A percentile compares a stretch with the other conserved stretches of the same genome.
phyloP scores from a whole-genome alignment of 2,329 filamentous ascomycete genomes.

The Podosphaera xanthii region DNA sequence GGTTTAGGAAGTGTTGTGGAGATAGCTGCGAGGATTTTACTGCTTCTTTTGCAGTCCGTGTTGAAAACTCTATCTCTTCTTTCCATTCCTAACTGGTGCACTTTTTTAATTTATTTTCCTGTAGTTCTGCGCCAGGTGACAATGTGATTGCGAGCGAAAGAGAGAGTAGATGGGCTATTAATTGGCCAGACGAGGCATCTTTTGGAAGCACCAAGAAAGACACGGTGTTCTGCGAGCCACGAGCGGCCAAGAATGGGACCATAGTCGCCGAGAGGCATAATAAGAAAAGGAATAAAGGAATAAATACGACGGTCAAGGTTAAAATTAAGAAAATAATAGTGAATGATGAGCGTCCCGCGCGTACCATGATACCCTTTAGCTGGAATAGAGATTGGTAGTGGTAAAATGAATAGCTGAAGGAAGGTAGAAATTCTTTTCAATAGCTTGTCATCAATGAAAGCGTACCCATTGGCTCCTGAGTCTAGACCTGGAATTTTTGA shows the following conservation, averaged over 20 bases:
- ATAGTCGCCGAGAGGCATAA: neutral
- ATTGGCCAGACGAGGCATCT: neutral
- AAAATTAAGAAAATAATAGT: neutral
- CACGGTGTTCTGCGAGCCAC: neutral
- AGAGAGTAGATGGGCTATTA: neutral
- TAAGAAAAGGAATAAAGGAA: neutral
- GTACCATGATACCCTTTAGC: neutral
- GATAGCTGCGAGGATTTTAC: too few species aligned
- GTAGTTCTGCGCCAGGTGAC: neutral
- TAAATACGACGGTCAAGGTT: neutral
- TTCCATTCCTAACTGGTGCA: neutral
- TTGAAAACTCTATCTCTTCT: neutral
- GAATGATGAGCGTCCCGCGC: neutral
- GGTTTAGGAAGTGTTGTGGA: too few species aligned
- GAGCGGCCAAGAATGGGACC: neutral
- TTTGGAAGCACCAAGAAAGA: neutral
- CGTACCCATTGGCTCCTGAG: neutral
- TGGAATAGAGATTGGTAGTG: neutral
- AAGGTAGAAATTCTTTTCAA: neutral
- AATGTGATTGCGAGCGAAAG: neutral
- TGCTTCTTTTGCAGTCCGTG: neutral
- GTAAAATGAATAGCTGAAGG: neutral
- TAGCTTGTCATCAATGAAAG: too few species aligned
- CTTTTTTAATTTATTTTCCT: neutral
- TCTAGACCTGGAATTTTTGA: neutral